Conservation (phyloP, 139 green algal species). For the Tetradesmus obliquus region DNA sequence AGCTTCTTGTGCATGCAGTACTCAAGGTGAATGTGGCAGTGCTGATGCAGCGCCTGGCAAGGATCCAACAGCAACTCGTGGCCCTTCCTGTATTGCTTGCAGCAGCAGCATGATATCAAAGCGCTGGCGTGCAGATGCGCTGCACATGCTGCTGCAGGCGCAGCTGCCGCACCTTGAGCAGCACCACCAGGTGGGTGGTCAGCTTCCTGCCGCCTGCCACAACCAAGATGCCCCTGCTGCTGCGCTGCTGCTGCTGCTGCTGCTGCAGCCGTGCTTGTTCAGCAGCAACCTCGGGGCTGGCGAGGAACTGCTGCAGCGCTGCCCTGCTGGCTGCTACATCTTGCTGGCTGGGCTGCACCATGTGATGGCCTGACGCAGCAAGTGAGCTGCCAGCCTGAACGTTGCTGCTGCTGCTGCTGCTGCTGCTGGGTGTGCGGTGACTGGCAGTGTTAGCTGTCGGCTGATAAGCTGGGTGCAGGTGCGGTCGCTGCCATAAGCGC, state of each 20-base stretch:
- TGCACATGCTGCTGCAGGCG: no score
- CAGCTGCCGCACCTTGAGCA: background rate
- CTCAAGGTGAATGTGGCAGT: no score
- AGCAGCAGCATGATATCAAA: no score
- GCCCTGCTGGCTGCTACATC: background rate
- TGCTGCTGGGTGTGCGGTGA: background rate
- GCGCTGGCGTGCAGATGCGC: no score
- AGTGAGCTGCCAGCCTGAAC: background rate
- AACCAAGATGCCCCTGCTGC: background rate
- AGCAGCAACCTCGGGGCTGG: background rate
- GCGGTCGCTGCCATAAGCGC: background rate
- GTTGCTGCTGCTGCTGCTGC: background rate
- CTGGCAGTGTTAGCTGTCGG: background rate
- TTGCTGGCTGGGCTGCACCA: background rate
- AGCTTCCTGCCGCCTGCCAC: background rate
- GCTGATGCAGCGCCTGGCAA: no score
- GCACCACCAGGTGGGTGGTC: conserved; percentile 3
- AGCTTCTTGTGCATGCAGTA: no score
- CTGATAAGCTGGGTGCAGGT: background rate
- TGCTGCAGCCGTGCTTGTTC: no score
- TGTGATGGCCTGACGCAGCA: background rate
- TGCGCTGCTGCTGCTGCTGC: background rate
- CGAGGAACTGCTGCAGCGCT: background rate
- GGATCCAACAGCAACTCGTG: no score
- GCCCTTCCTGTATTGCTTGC: no score